Base-by-base conservation (phyloP, 768 basidiomycete genomes). In the Pleurotus tuber-regium region DNA sequence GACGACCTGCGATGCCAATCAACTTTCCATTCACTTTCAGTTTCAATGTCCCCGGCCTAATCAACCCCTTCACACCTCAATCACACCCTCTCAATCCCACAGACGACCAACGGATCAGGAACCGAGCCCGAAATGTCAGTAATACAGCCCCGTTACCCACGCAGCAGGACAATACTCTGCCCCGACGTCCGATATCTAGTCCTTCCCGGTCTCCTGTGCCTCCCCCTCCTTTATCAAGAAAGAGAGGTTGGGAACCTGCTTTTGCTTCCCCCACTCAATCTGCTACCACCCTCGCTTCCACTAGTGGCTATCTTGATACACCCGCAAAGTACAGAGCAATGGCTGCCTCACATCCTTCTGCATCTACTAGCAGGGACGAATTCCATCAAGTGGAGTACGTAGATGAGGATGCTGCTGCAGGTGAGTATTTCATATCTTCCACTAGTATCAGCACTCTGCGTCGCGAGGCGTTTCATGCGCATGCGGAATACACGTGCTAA, bases 171-270 rank as follows among this genome's bases (percentile, higher is more conserved):
- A 57, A 57, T 49, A 48, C 62, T 31, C 60, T 57, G 42, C 52
- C 58, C n/a, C 56, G 60, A 41, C 55, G 58, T 33, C 57, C 62
- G 36, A 61, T 61, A 12, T 66, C 68, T 3, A 57, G 63, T 30
- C 63, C 71, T 61, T 64, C 75, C 24, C 65, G 73, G 4, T 67
- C 76, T 16, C n/a, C n/a, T n/a, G n/a, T n/a, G n/a, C 61, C 72
- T 16, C 62, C 68, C 14, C 73, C 74, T 28, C 52, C 25, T 2
- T 59, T 74, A 33, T 73, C 78, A 3, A 71, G 79, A 46, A 88
- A 88, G 65, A 71, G 89, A 63, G 86, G 84, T 25, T 90, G 89
- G 89, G 80, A 82, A 33, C 87, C 89, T 3, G 72, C 79, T 1
- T 74, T 71, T 50, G 72, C 79, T 36, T 82, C 80, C 55, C 77